Base-by-base conservation (phyloP, 1,284 basidiomycete genomes). In the Fomitopsis palustris region DNA sequence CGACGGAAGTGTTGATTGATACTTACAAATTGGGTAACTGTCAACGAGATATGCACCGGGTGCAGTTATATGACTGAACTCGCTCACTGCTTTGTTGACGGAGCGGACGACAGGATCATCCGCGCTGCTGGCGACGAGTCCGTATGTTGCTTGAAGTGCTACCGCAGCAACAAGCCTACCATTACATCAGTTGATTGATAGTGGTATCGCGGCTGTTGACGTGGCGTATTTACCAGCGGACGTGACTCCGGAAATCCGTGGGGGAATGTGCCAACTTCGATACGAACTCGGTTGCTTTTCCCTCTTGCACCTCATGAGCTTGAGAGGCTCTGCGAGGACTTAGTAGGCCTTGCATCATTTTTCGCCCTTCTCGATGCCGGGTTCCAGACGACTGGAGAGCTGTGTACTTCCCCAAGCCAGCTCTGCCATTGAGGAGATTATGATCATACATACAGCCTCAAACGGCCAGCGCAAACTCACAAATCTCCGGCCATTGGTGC, bases 1-100 rank as follows among this genome's bases (percentile, higher is more conserved):
- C 21, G 7, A 35, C n/a, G 10, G 33, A 23, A 16, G 33, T 55
- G 41, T 6, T 19, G 29, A 27, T 25, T 3, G 1, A 12, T 37
- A 53, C 57, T 55, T n/a, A 59, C 57, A 19, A n/a, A 51, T 23
- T 14, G 57, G 57, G 3, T 43, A 27, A 53, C 5, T 60, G 42
- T 70, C 69, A 6, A 68, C 68, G 2, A 69, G 57, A 55, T 61
- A 70, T 21, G 67, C 60, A 14, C 69, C 69, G 16, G 63, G 59
- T 10, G 17, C 39, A 27, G 39, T 41, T 16, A 21, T 39, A 2
- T 16, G n/a, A 14, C 16, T 10, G 51, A 60, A 57, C 3, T 41
- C 51, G 1, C n/a, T 9, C 12, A 31, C 23, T 8, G 37, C 29
- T 21, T 45, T 17, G 6, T 54, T 39, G 10, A 51, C 45, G 8